phyloP scores from a whole-genome alignment of 1,139 yeast genomes.

The Protomyces arabidopsidicola region DNA sequence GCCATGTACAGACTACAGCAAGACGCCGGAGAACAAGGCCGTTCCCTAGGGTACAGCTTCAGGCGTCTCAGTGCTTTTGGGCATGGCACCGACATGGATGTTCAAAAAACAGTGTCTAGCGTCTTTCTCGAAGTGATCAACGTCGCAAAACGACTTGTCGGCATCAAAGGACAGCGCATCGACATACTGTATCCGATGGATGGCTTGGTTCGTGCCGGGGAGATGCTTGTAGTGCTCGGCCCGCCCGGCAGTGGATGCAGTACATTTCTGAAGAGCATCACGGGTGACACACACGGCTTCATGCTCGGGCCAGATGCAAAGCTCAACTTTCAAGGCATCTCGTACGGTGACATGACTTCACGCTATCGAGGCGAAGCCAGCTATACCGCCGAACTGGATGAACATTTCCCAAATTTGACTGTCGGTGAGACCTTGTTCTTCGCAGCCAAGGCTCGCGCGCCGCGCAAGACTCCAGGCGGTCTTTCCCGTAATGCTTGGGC shows the following conservation, averaged over 20 bases:
- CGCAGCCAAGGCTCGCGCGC: slow-evolving; percentile 45
- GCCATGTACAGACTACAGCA: slow-evolving; percentile 59
- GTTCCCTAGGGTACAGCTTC: slow-evolving; percentile 65
- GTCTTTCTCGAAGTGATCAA: slow-evolving; percentile 39
- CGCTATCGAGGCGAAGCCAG: slow-evolving; percentile 64
- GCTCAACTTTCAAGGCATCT: slow-evolving; percentile 49
- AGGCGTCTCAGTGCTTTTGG: slow-evolving; percentile 68
- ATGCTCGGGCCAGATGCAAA: slow-evolving; percentile 40
- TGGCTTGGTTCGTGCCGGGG: slow-evolving; percentile 58
- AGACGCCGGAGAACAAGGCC: slow-evolving; percentile 53
- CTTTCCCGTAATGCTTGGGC: slow-evolving; percentile 46
- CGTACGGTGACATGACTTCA: slow-evolving; percentile 46
- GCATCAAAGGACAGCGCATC: slow-evolving; percentile 31
- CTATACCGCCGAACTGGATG: slow-evolving; percentile 57
- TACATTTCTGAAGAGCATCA: slow-evolving; percentile 51
- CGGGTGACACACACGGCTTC: slow-evolving; percentile 50
- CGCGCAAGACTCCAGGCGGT: neutral
- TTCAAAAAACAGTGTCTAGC: slow-evolving; percentile 67
- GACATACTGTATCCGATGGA: slow-evolving; percentile 62
- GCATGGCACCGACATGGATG: slow-evolving; percentile 70
- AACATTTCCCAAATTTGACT: slow-evolving; percentile 54
- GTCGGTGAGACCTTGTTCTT: slow-evolving; percentile 66
- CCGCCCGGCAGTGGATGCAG: slow-evolving; percentile 68
- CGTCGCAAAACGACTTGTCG: slow-evolving; percentile 35
- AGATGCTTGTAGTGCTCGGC: slow-evolving; percentile 58